phyloP scores from a whole-genome alignment of 495 filamentous ascomycete species.

The Achaetomiella virescens region DNA sequence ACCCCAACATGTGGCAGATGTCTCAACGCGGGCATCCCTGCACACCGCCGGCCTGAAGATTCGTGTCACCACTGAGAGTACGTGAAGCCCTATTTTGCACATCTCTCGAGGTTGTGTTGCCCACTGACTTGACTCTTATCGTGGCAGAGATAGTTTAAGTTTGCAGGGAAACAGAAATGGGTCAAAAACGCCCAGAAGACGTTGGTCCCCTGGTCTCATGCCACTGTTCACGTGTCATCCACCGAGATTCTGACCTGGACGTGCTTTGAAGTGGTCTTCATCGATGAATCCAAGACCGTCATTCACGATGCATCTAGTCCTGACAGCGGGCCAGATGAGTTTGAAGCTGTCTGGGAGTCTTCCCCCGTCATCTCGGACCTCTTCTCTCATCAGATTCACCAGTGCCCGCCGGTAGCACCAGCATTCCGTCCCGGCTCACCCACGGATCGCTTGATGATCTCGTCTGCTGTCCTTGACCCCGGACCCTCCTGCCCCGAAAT shows the following conservation, averaged over 20 bases:
- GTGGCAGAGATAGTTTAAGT: constrained; percentile 21
- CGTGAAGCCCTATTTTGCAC: background rate
- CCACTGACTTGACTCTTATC: background rate
- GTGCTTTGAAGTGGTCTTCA: constrained; percentile 17
- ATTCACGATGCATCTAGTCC: constrained; percentile 17
- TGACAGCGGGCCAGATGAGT: constrained; percentile 17
- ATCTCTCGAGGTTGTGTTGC: too few relatives aligned
- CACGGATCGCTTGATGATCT: constrained; percentile 18
- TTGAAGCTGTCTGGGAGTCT: constrained; percentile 11
- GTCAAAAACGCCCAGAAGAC: constrained; percentile 25
- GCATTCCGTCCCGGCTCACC: constrained; percentile 8
- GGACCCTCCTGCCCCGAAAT: constrained; percentile 8
- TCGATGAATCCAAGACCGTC: constrained; percentile 24
- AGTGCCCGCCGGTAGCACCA: background rate
- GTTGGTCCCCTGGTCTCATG: constrained; percentile 13
- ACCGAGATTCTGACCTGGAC: background rate
- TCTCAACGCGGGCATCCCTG: constrained; percentile 17
- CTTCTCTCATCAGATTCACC: background rate
- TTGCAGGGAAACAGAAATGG: constrained; percentile 27
- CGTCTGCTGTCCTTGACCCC: background rate
- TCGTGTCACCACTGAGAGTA: constrained; percentile 20
- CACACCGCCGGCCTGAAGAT: constrained; percentile 26
- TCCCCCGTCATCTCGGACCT: constrained; percentile 3
- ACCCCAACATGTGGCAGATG: constrained; percentile 40
- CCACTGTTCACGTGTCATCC: background rate